Evolutionary conservation across 1,284 basidiomycete species (phyloP), one percentile per base, ranked within the genome.

Genomic region (Puccinia horiana): DNA sequence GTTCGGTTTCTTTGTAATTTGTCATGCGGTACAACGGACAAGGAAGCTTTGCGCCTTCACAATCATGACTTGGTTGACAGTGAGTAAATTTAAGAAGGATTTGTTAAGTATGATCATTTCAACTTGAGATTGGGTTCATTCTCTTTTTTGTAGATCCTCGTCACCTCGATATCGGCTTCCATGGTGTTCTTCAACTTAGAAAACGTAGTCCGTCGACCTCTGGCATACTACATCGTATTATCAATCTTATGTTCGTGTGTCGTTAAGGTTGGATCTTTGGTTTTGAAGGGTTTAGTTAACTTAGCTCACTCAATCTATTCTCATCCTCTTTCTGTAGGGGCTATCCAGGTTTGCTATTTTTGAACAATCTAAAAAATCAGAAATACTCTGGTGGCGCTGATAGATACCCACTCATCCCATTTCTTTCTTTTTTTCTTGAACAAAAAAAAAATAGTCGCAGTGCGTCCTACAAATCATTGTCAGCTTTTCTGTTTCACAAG

Each of bases 381-480:
- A 63, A 32, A 35, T 26, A 6, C 2, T 18, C 18, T 65, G 35
- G 4, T 35, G 49, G 20, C 8, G 49, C 49, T 52, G 49, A 52
- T 52, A 44, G 16, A 44, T 35, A 32, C 9, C 26, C 29, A 29
- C n/a, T n/a, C n/a, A n/a, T n/a, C n/a, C 56, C 6, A 29, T 40
- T 37, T 40, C 16, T 37, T 40, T 47, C 42, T 70, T 8, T 37
- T 65, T 37, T 37, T 65, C 23, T 26, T 26, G 49, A 37, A 65
- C 37, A 20, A 37, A 32, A 29, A 26, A n/a, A 32, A 47, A 47
- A 40, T n/a, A 70, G 69, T 70, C 69, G n/a, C 69, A 70, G n/a
- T 70, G 69, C 69, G 47, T 70, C 49, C 49, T 70, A 40, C 69
- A 70, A 70, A 70, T 70, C 49, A 70, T 70, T 16, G 69, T 70